Evolutionary conservation across 805 yeast genomes (phyloP), one percentile per base, ranked within the genome.

Genomic region (Schwanniomyces polymorphus): DNA sequence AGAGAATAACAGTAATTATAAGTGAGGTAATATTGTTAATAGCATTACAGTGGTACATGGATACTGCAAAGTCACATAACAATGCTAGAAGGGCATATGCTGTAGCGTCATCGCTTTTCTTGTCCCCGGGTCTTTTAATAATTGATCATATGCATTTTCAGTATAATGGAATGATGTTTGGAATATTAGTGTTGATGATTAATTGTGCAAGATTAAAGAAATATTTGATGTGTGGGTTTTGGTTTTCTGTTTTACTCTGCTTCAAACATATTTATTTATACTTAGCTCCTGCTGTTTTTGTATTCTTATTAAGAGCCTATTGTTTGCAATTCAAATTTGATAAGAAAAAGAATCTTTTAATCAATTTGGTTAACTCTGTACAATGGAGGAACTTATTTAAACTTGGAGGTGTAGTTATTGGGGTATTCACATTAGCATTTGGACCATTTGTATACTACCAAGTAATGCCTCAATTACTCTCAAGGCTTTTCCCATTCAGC

Each of bases 71-170:
- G 9, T 67, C 70, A 31, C 71, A 63, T 34, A 54, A 54, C n/a
- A 63, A 63, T 18, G 66, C 72, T 23, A 76, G 74, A 52, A 67
- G 84, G 41, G 78, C 86, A 23, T 85, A 82, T 66, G 92, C 90
- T 3, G 81, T 86, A 35, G 92, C 95, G 0, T 80, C 91, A 14
- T 85, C 97, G 27, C 76, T 94, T 23, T 88, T 84, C 4, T 70
- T 94, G 12, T 86, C 95, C 0, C 99, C 99, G 0, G 97, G 97
- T 0, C 74, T 95, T 55, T 70, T 94, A 52, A 82, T 94, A 18
- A 85, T 94, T 43, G 99, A 94, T 64, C 97, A 92, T 64, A 88
- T 94, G 28, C 99, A 94, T 64, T 94, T 94, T 75, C 99, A 94
- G 71, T 94, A 94, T 66, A 94, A 94, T 65, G 97, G 97, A 3